Conservation (phyloP, 2,329 filamentous ascomycete genomes). For the Parastagonospora avenae region DNA sequence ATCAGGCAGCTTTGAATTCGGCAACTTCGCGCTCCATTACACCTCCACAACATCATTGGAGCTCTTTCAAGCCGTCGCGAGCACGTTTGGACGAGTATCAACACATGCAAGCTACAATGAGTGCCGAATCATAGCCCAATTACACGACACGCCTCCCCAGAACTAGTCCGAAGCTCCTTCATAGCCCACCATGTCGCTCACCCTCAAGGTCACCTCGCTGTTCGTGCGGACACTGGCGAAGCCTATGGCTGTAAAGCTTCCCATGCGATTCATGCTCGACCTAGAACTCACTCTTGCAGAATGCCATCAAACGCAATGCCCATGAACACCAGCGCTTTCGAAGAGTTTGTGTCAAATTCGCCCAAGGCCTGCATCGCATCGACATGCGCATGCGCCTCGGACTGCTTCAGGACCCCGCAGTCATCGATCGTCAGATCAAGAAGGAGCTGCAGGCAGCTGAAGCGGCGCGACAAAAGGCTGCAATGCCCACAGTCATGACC, state of each 20-base stretch:
- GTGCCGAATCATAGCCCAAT: constrained; percentile 5
- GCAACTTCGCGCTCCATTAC: constrained; percentile 6
- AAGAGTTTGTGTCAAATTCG: constrained; percentile 64
- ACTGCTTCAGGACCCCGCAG: constrained; percentile 65
- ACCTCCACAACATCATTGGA: constrained; percentile 1
- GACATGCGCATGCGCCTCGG: constrained; percentile 73
- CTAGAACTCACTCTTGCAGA: constrained; percentile 50
- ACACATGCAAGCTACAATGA: constrained; percentile 11
- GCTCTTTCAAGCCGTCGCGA: neutral
- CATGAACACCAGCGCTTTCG: constrained; percentile 72
- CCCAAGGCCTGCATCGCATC: constrained; percentile 67
- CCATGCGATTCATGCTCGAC: too few species aligned
- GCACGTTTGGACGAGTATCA: neutral
- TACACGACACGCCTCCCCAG: neutral
- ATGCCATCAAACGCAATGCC: constrained; percentile 69
- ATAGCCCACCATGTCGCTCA: constrained; percentile 61
- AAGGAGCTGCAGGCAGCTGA: constrained; percentile 62
- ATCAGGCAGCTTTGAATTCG: constrained; percentile 26
- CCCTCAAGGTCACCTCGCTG: constrained; percentile 69
- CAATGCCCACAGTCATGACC: constrained; percentile 65
- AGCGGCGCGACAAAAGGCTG: constrained; percentile 57
- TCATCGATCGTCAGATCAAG: constrained; percentile 58
- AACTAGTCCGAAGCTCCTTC: constrained; percentile 7
- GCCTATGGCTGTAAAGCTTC: constrained; percentile 65
- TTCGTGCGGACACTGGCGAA: constrained; percentile 70